These are phyloP conservation scores for Raphidocelis subcapitata DNA, from an alignment of 139 green algal species.

Conservation along the genomic window DNA sequence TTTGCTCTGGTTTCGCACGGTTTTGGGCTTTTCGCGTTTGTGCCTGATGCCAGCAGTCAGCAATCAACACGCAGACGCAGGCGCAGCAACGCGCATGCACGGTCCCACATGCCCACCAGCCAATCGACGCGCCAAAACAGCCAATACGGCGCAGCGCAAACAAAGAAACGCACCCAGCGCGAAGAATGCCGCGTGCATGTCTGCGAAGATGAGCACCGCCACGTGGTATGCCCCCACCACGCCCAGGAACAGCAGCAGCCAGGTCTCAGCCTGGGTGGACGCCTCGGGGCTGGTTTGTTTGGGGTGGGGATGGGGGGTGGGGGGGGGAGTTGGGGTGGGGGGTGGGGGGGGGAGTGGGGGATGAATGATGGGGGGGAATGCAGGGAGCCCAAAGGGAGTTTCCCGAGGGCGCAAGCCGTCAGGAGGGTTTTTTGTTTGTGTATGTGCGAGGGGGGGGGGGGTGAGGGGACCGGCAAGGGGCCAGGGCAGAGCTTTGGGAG, in stretches of 20 bases:
- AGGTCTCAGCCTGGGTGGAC: conserved; percentile 39
- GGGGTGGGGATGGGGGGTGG: too few species aligned
- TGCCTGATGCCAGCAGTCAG: too few species aligned
- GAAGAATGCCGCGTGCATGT: conserved; percentile 38
- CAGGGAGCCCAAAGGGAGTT: neutral
- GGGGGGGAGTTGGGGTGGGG: too few species aligned
- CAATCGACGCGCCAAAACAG: neutral
- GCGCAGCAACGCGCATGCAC: neutral
- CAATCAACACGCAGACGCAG: neutral
- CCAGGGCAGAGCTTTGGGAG: neutral
- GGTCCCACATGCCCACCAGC: neutral
- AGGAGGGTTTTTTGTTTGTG: neutral
- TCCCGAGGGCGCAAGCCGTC: neutral
- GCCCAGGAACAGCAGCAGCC: conserved; percentile 47
- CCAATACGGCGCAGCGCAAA: neutral
- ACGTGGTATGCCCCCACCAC: conserved; percentile 44
- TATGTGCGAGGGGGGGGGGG: neutral
- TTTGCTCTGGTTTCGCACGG: neutral
- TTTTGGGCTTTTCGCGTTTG: neutral
- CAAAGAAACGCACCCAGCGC: conserved; percentile 32
- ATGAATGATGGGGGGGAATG: neutral
- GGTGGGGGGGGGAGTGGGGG: neutral
- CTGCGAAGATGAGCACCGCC: conserved; percentile 55
- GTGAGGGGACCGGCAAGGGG: neutral
- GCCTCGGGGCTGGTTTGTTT: conserved; percentile 20